Percentiles rank a stretch among this genome's conserved stretches.
These are phyloP conservation scores for Geosmithia morbida DNA, from an alignment of 2,329 filamentous ascomycete genomes.

Conservation along the genomic window DNA sequence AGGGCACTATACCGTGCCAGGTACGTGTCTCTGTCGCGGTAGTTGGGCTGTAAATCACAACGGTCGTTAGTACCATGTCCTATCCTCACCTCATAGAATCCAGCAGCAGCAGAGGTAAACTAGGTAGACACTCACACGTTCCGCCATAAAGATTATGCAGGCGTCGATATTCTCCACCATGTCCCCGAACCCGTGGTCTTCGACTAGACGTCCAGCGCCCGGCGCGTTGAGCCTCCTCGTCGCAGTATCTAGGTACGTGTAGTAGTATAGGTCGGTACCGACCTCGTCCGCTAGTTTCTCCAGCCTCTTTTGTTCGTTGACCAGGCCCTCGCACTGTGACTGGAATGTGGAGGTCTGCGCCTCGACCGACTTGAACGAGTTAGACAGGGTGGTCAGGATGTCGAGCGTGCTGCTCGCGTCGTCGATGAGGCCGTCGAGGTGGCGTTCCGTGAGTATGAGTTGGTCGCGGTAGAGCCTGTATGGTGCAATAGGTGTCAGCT, in stretches of 20 bases:
- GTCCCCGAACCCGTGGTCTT: slow-evolving; percentile 71
- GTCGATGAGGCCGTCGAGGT: slow-evolving; percentile 64
- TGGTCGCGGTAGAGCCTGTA: slow-evolving; percentile 64
- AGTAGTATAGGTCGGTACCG: slow-evolving; percentile 83
- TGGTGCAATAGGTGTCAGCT: no score
- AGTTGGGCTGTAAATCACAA: slow-evolving; percentile 66
- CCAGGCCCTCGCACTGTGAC: slow-evolving; percentile 75
- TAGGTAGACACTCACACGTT: slow-evolving; percentile 44
- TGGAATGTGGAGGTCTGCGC: slow-evolving; percentile 87
- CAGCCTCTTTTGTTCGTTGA: slow-evolving; percentile 68
- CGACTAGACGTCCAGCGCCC: slow-evolving; percentile 73
- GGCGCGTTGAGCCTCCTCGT: slow-evolving; percentile 85
- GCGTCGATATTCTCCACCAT: slow-evolving; percentile 80
- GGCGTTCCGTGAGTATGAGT: slow-evolving; percentile 63
- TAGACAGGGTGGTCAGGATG: slow-evolving; percentile 63
- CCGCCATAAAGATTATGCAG: slow-evolving; percentile 85
- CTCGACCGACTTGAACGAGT: slow-evolving; percentile 79
- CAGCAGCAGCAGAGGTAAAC: neutral
- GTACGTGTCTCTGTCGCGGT: slow-evolving; percentile 79
- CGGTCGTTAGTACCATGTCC: slow-evolving; percentile 8
- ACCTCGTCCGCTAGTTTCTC: slow-evolving; percentile 71
- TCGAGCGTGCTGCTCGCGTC: slow-evolving; percentile 66
- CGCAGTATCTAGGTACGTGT: slow-evolving; percentile 82
- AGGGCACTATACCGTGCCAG: slow-evolving; percentile 76
- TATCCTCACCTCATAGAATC: neutral